Percentiles rank a stretch among this genome's conserved stretches.
phyloP scores from a whole-genome alignment of 768 basidiomycete genomes.

The Tulasnella sp. region DNA sequence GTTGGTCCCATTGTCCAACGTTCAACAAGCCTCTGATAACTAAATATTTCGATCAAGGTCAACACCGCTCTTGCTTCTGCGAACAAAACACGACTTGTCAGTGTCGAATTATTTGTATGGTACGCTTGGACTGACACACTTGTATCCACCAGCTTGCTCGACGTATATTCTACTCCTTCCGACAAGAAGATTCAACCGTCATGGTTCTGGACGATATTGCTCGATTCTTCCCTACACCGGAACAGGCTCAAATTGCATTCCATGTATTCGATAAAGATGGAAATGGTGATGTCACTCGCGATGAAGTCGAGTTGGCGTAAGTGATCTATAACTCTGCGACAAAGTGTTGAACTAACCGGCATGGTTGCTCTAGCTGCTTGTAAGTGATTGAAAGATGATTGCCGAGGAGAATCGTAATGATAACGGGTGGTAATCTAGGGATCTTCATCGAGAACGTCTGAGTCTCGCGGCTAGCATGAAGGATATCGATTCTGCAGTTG shows the following conservation, averaged over 20 bases:
- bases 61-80: constrained; percentile 64
- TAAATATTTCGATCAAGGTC: too few relatives aligned
- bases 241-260: constrained; percentile 40
- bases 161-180: constrained; percentile 76
- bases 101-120: constrained; percentile 8
- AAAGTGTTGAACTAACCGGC: not conserved
- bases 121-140: not conserved
- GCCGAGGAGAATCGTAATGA: constrained; percentile 20
- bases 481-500: constrained; percentile 81
- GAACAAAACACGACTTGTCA: constrained; percentile 62
- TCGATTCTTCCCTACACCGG: constrained; percentile 50
- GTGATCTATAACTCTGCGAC: constrained; percentile 29
- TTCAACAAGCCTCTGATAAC: too few relatives aligned
- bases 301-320: constrained; percentile 59
- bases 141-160: constrained; percentile 49
- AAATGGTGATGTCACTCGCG: constrained; percentile 35
- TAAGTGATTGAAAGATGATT: constrained; percentile 15
- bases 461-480: constrained; percentile 77
- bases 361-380: not conserved
- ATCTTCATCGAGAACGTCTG: constrained; percentile 73
- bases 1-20: too few relatives aligned
- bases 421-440: constrained; percentile 30
- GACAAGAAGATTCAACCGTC: constrained; percentile 42
- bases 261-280: constrained; percentile 32
- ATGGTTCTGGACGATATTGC: constrained; percentile 57